Percentiles rank a stretch among this genome's conserved stretches.
These are phyloP conservation scores for Pulveroboletus sp. DNA, from an alignment of 768 basidiomycete genomes.

Conservation along the genomic window DNA sequence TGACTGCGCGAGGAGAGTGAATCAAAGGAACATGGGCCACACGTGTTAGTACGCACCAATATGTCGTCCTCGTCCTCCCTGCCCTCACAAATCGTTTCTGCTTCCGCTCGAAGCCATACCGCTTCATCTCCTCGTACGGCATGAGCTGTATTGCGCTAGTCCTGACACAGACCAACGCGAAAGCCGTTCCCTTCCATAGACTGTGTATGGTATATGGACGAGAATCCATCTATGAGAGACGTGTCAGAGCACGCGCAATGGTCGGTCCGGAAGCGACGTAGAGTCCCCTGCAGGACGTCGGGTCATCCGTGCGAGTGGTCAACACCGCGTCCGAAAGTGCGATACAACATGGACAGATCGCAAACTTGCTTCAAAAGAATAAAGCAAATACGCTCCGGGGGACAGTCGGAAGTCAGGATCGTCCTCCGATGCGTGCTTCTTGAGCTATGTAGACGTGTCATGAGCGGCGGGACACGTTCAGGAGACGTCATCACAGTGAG, in stretches of 20 bases:
- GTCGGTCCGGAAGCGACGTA: slow-evolving; percentile 24
- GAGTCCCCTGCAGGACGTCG: slow-evolving; percentile 72
- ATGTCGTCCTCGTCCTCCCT: slow-evolving; percentile 72
- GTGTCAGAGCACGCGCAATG: neutral
- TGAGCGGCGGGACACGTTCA: slow-evolving; percentile 7
- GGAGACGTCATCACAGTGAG: slow-evolving; percentile 30
- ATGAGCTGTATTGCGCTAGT: slow-evolving; percentile 97
- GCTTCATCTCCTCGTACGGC: slow-evolving; percentile 93
- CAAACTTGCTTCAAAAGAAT: slow-evolving; percentile 95
- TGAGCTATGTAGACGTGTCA: slow-evolving; percentile 54
- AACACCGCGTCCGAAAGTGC: slow-evolving; percentile 42
- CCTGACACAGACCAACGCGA: slow-evolving; percentile 88
- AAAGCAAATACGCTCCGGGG: slow-evolving; percentile 76
- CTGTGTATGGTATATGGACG: slow-evolving; percentile 65
- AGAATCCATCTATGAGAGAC: slow-evolving; percentile 57
- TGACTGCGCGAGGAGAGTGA: slow-evolving; percentile 48
- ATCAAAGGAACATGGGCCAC: neutral
- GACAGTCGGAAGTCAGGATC: slow-evolving; percentile 66
- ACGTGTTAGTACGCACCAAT: slow-evolving; percentile 52
- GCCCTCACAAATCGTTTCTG: slow-evolving; percentile 53
- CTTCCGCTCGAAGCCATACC: slow-evolving; percentile 81
- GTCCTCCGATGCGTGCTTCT: slow-evolving; percentile 68
- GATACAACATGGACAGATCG: slow-evolving; percentile 27
- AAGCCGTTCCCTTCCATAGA: slow-evolving; percentile 79
- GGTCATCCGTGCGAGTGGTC: slow-evolving; percentile 64